Conservation (phyloP, 2,329 filamentous ascomycete genomes). For the Ampelomyces quisqualis region DNA sequence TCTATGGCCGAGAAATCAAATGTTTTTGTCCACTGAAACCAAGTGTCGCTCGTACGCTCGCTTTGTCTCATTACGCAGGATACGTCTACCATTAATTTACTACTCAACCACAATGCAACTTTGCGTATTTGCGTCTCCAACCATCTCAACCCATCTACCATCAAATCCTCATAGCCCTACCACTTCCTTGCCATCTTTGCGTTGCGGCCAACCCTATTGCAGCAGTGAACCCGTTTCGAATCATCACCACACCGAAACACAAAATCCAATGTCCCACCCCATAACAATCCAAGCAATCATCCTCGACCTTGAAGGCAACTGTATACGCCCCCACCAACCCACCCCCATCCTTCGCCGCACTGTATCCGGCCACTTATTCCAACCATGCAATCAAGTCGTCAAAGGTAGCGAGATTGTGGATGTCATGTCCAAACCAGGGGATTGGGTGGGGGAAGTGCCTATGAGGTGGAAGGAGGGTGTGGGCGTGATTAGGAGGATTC, state of each 20-base stretch:
- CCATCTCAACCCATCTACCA: too few species aligned
- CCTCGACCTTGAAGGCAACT: conserved; percentile 1
- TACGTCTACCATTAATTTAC: too few species aligned
- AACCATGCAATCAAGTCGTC: not conserved
- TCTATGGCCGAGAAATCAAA: not conserved
- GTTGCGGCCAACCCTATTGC: too few species aligned
- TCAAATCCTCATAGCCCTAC: too few species aligned
- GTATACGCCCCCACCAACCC: not conserved
- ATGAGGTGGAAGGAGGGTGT: too few species aligned
- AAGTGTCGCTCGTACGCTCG: not conserved
- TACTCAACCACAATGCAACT: too few species aligned
- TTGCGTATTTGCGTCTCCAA: too few species aligned
- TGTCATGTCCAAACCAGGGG: not conserved
- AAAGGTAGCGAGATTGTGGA: not conserved
- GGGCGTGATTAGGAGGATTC: too few species aligned
- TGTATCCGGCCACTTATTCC: conserved; percentile 1
- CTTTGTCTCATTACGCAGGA: not conserved
- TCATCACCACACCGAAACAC: too few species aligned
- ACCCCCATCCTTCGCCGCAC: not conserved
- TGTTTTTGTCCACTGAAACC: not conserved
- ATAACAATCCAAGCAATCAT: not conserved
- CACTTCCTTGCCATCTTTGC: too few species aligned
- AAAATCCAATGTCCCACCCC: not conserved
- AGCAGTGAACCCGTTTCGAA: too few species aligned
- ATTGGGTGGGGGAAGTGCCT: not conserved